Evolutionary conservation across 179 eudicot genomes (phyloP), one percentile per base, ranked within the genome.

Genomic region (Vitellaria paradoxa): DNA sequence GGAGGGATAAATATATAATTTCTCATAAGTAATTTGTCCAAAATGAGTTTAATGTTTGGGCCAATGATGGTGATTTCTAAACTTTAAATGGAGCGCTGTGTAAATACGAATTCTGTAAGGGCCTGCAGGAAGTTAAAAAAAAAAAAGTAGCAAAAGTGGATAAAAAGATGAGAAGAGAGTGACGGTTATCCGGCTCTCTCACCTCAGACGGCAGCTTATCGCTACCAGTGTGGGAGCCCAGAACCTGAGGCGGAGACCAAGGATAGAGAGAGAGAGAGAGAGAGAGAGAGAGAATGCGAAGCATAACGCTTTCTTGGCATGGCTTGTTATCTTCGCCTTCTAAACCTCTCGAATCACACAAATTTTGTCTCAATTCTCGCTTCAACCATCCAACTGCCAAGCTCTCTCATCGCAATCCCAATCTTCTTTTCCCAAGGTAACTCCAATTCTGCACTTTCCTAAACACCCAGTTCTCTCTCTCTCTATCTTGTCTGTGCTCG

Each of bases 251-350:
- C 23, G 42, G 53, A 50, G 47, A 18, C n/a, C 18, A 37, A 63
- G 66, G 64, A 73, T 62, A 72, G 75, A 52, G 74, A 71, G 37
- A 72, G 66, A 17, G 59, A 77, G 57, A 13, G 66, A 17, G 59
- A 72, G 75, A 52, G 74, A 71, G 37, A 72, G 66, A 17, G 59
- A 77, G 57, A 13, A 75, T 70, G 79, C 76, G 65, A 70, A 65
- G 60, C 76, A 4, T 81, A 55, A 56, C 77, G 66, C 47, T 81
- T 68, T 81, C 79, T 47, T 81, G 77, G 24, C 72, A 75, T 72
- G 55, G 76, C 42, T 71, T 76, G 10, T 68, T 70, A 21, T 71
- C 70, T 52, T 50, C 75, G 12, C 9, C 17, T 9, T 56, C 73
- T 14, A 65, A 76, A 53, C 65, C 79, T 37, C 74, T 72, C 74